Base-by-base conservation (phyloP, 2,329 filamentous ascomycete genomes). In the Moelleriella libera region DNA sequence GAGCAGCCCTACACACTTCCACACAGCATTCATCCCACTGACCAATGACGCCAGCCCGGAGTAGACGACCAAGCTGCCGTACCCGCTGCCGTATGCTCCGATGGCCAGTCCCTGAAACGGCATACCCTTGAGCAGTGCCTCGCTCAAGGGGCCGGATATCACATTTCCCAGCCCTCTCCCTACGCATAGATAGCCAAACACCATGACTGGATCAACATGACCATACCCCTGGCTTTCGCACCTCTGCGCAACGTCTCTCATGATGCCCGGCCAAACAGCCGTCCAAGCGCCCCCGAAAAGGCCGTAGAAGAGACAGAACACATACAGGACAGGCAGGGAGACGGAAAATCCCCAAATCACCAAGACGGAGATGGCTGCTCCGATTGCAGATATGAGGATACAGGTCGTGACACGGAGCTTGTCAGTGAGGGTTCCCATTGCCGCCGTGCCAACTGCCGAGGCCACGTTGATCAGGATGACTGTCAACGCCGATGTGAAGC, bases 231-330 rank as follows among this genome's bases (percentile, higher is more conserved):
- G 8, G 34, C 34, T 37, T 11, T 42, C 47, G 46, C 5, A 47
- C 51, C 11, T 30, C n/a, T 14, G 50, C 5, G 47, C 53, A 5
- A 71, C 55, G 28, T 69, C 61, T 43, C 54, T 62, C 65, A 70
- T 69, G 52, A 74, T 67, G 0, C 73, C 74, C 5, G 70, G 69
- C 77, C 77, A 83, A 0, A 75, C 74, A 0, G 73, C 71, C 14
- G 71, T 74, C 55, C 76, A 83, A 0, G 72, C 72, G 2, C 77
- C 74, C 0, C 78, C 77, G 45, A 81, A 82, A 50, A 81, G 69
- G 1, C 79, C 80, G 54, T 78, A 83, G n/a, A 71, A 65, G 14
- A 80, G 58, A n/a, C 76, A 74, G 56, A 82, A 83, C 11, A 73
- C 54, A 9, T 76, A 71, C n/a, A 82, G 62, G 3, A 75, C 59